Evolutionary conservation across 768 basidiomycete genomes (phyloP).

Genomic region (Pisolithus microcarpus): DNA sequence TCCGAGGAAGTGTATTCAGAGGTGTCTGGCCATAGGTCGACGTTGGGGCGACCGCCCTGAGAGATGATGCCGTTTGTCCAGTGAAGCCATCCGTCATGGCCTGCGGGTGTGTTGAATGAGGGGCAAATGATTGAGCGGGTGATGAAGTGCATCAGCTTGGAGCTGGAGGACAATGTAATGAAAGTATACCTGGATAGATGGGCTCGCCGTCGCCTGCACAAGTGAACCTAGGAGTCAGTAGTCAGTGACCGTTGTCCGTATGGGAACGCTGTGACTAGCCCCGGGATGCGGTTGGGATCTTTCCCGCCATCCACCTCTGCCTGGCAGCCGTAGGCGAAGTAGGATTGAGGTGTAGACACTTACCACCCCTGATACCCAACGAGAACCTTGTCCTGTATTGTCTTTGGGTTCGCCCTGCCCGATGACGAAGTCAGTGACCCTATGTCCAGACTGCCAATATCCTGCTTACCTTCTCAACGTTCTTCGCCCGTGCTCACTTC

Average conservation of each 20-base stretch:
- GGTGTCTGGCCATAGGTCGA: conserved; percentile 76
- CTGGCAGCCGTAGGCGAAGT: too few species aligned
- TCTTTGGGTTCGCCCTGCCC: conserved; percentile 58
- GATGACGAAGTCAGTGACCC: background rate
- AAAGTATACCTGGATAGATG: conserved; percentile 46
- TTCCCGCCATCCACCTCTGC: too few species aligned
- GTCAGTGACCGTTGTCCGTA: background rate
- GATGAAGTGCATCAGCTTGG: background rate
- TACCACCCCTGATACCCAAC: conserved; percentile 88
- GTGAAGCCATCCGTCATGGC: conserved; percentile 83
- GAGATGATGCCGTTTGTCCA: conserved; percentile 71
- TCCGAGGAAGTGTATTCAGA: conserved; percentile 66
- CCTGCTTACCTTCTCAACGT: conserved; percentile 4
- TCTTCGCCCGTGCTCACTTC: background rate
- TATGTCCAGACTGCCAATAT: background rate
- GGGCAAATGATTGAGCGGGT: background rate
- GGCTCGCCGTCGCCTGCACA: conserved; percentile 64
- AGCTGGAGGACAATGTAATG: background rate
- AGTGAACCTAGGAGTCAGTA: conserved; percentile 48
- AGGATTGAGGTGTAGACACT: conserved; percentile 10
- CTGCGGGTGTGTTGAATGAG: conserved; percentile 13
- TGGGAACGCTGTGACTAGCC: background rate
- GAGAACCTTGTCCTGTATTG: conserved; percentile 78
- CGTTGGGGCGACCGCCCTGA: conserved; percentile 62
- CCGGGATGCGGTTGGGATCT: background rate